Percentiles rank a stretch among this genome's conserved stretches.
Evolutionary conservation across 106 monocot species (phyloP).

Genomic region (Allium fistulosum): DNA sequence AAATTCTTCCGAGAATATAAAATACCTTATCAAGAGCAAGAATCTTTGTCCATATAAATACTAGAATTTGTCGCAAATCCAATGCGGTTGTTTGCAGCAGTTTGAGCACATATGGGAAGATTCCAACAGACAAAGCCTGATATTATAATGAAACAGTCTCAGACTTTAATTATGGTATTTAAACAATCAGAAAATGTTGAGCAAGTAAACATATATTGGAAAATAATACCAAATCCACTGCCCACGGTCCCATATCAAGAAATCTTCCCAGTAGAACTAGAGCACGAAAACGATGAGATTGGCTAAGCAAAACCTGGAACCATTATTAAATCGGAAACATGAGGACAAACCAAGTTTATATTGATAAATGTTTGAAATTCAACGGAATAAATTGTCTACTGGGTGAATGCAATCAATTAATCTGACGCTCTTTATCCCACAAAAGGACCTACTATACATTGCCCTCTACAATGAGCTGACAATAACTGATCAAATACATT

Average conservation of each 20-base stretch:
- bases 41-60: slow-evolving; percentile 98
- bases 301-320: slow-evolving; percentile 85
- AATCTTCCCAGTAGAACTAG: slow-evolving; percentile 95
- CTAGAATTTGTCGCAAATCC: slow-evolving; percentile 88
- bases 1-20: background rate
- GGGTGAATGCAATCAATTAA: too few species aligned
- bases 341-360: too few species aligned
- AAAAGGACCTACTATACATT: background rate
- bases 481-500: slow-evolving; percentile 1
- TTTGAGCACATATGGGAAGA: slow-evolving; percentile 95
- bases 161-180: background rate
- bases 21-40: slow-evolving; percentile 97
- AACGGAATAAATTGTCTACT: too few species aligned
- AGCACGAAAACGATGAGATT: slow-evolving; percentile 89
- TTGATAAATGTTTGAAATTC: too few species aligned
- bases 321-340: background rate
- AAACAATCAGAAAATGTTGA: background rate
- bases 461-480: background rate
- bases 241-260: slow-evolving; percentile 98
- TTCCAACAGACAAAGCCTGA: slow-evolving; percentile 93
- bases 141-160: too few species aligned
- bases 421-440: background rate
- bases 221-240: slow-evolving; percentile 74
- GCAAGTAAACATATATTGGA: background rate
- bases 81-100: slow-evolving; percentile 79